These are phyloP conservation scores for Zymoseptoria brevis DNA, from an alignment of 2,329 filamentous ascomycete genomes.

Conservation along the genomic window DNA sequence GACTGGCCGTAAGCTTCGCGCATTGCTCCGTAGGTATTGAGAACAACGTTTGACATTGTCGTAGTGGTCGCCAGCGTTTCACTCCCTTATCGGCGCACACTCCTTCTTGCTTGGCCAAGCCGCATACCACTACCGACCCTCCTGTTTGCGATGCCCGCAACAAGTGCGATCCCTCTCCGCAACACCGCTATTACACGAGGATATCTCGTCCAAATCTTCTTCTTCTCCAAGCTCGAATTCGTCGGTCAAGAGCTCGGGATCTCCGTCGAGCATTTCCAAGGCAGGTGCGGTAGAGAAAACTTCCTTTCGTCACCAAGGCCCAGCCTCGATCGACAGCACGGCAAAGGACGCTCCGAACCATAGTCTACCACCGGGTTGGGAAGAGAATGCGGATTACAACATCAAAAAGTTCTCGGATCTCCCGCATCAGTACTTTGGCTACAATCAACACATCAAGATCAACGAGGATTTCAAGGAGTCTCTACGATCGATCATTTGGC, in stretches of 20 bases:
- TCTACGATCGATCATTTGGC: conserved; percentile 76
- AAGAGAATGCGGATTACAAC: conserved; percentile 62
- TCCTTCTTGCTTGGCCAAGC: conserved; percentile 28
- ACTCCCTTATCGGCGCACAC: conserved; percentile 28
- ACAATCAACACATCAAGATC: conserved; percentile 94
- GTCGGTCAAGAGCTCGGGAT: background rate
- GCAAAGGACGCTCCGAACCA: conserved; percentile 21
- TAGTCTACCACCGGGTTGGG: conserved; percentile 55
- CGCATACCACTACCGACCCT: conserved; percentile 27
- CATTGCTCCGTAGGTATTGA: background rate
- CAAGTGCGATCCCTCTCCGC: conserved; percentile 17
- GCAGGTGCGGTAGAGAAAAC: background rate
- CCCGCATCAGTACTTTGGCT: conserved; percentile 73
- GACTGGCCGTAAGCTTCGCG: conserved; percentile 20
- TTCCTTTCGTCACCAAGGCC: conserved; percentile 3
- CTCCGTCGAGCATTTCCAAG: conserved; percentile 1
- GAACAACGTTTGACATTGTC: background rate
- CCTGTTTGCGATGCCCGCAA: conserved; percentile 15
- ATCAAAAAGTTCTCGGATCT: conserved; percentile 69
- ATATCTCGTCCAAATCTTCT: conserved; percentile 7
- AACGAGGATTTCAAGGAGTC: conserved; percentile 93
- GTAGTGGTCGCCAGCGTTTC: conserved; percentile 23
- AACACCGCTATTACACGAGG: conserved; percentile 13
- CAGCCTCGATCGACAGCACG: conserved; percentile 9
- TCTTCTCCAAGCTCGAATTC: background rate